Evolutionary conservation across 805 yeast genomes (phyloP), one percentile per base, ranked within the genome.

Genomic region (Zygosaccharomyces pseudorouxii): DNA sequence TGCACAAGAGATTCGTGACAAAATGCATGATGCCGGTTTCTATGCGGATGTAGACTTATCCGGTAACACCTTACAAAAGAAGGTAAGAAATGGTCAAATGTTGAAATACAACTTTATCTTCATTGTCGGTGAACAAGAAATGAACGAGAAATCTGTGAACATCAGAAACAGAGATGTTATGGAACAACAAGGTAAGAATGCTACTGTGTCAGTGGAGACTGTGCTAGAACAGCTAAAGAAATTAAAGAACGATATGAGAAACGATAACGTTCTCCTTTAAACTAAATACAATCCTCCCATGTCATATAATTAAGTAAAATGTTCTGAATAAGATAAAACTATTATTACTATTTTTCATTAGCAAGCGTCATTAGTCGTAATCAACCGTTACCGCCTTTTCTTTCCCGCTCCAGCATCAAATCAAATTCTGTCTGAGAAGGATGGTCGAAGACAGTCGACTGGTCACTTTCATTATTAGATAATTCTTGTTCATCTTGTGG

Each of bases 21-120:
- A 70, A 56, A 74, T 84, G 66, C 83, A 85, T 65, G 75, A 73
- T 49, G 81, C 81, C 57, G 92, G 89, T 27, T 86, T 92, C 78
- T 89, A 79, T 64, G 93, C 96, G 37, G 99, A 93, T 65, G 95
- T 81, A 50, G 99, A 93, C 68, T 71, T 89, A 51, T 78, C 90
- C 44, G 97, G 97, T 74, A 92, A 93, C 79, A 93, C 99, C 48
- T 78, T 93, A 71, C 96, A 87, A 71, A 93, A 93, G 92, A 93
- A 93, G 84, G 89, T 93, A 53, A 89, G 99, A 80, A 86, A 80
- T 60, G 99, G 97, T 63, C 98, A 93, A 78, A 66, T 92, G 66
- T 82, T 84, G 74, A 89, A 86, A 71, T 93, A 89, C 76, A 93
- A 93, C 78, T 93, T 89, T 73, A 86, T 92, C 65, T 89, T 92